Base-by-base conservation (phyloP, 2,329 filamentous ascomycete species). In the Aureobasidium sp. region DNA sequence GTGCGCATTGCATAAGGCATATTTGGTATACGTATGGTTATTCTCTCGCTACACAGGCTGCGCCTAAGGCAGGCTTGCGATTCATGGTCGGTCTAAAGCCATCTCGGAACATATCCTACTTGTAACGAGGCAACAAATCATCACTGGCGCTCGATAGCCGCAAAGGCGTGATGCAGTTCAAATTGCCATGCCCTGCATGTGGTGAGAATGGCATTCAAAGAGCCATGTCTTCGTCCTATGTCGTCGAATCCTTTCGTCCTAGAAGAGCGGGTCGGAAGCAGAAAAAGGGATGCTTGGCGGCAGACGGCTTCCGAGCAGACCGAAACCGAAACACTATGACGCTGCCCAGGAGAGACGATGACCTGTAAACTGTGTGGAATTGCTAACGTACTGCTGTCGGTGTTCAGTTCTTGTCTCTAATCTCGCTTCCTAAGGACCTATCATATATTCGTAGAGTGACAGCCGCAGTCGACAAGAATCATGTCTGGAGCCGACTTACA, bases 401-500 rank as follows among this genome's bases (percentile, higher is more conserved):
- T 3, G 9, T 34, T 6, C 10, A 13, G 34, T 34, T 39, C 39
- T 55, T 34, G 16, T 27, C 16, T 16, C 9, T 11, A 30, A 34
- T 44, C 25, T 21, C 51, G 51, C 51, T 44, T 27, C 51, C 39
- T 55, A 44, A 44, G 51, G 39, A 55, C 39, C 51, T 55, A 44
- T 55, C 39, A 34, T 21, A 54, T 41, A 49, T 37, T 32, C 27
- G 6, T 11, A n/a, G 13, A 53, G 39, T 27, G 16, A 55, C 34
- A n/a, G 37, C 39, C n/a, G 51, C 11, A 21, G 9, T 10, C 27
- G 25, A 32, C 21, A 5, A 3, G 27, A 13, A 42, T 41, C 57
- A 62, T 62, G 61, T 55, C 61, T 55, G 61, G 53, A 55, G 44
- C 53, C 14, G 62, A 68, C 30, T 66, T 71, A 48, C 64, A 69